These are phyloP conservation scores for Gastrolobium villosum DNA, from an alignment of 306 rosid species.

Conservation along the genomic window DNA sequence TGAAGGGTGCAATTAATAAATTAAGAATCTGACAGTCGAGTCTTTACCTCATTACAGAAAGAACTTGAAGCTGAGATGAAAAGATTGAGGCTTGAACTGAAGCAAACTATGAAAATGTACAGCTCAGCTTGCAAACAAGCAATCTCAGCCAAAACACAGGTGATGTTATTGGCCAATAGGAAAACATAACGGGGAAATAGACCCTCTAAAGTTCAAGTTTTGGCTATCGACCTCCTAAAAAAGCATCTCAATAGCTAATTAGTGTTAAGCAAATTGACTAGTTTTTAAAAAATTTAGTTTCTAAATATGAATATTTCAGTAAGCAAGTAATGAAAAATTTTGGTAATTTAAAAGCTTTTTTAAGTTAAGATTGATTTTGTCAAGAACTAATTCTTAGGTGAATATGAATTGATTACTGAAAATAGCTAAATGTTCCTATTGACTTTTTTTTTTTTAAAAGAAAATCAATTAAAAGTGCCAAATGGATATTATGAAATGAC, in stretches of 20 bases:
- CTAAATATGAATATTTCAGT: neutral
- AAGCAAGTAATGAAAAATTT: neutral
- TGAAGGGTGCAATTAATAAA: conserved; percentile 1
- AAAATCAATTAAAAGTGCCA: neutral
- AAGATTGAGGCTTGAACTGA: conserved; percentile 86
- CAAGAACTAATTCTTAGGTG: neutral
- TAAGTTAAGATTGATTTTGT: too few species aligned
- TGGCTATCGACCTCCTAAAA: neutral
- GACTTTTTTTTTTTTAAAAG: too few species aligned
- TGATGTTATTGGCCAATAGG: conserved; percentile 42
- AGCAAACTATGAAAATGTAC: conserved; percentile 98
- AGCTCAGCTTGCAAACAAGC: conserved; percentile 99
- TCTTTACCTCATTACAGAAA: conserved; percentile 58
- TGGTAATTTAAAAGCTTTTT: too few species aligned
- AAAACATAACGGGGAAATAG: neutral
- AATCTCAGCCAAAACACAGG: conserved; percentile 92
- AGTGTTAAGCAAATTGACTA: neutral
- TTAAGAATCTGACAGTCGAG: conserved; percentile 38
- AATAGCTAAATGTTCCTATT: neutral
- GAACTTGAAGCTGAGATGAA: conserved; percentile 89
- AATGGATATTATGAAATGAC: conserved; percentile 27
- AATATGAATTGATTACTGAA: neutral
- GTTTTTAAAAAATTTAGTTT: neutral
- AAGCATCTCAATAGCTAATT: neutral
- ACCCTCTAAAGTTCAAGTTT: neutral